Evolutionary conservation across 306 rosid species (phyloP).

Genomic region (Inga oerstediana): DNA sequence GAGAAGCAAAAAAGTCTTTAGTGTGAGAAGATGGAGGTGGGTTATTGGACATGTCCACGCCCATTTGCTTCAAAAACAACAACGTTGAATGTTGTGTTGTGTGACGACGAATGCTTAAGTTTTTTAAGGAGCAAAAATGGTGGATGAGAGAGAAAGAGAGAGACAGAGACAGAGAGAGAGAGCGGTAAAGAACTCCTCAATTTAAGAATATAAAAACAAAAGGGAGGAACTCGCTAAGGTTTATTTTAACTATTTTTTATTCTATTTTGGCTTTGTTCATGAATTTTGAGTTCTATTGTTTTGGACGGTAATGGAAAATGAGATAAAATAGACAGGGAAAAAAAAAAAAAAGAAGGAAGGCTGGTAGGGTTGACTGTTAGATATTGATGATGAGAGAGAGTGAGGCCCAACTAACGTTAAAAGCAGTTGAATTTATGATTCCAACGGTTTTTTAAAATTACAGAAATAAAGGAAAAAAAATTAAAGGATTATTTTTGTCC

Average conservation of each 20-base stretch:
- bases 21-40: slow-evolving; percentile 76
- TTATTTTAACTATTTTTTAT: slow-evolving; percentile 10
- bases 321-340: background rate
- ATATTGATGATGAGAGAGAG: slow-evolving; percentile 41
- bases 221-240: slow-evolving; percentile 39
- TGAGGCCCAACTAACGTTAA: slow-evolving; percentile 63
- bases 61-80: slow-evolving; percentile 54
- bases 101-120: slow-evolving; percentile 32
- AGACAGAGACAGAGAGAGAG: slow-evolving; percentile 3
- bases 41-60: slow-evolving; percentile 91
- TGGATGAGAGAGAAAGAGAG: slow-evolving; percentile 24
- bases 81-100: slow-evolving; percentile 22
- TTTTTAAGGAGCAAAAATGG: slow-evolving; percentile 42
- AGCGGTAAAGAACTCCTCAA: slow-evolving; percentile 38
- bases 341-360: slow-evolving; percentile 16
- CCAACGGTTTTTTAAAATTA: slow-evolving; percentile 52
- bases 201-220: slow-evolving; percentile 98
- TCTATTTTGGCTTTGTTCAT: background rate
- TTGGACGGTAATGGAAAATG: slow-evolving; percentile 26
- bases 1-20: slow-evolving; percentile 88
- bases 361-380: slow-evolving; percentile 98
- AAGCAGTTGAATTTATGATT: slow-evolving; percentile 54
- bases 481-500: background rate
- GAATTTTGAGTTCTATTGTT: background rate
- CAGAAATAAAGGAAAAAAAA: background rate